A percentile compares a stretch with the other conserved stretches of the same genome.
Evolutionary conservation across 2,329 filamentous ascomycete genomes (phyloP).

Genomic region (Cordyceps cateniannulata): DNA sequence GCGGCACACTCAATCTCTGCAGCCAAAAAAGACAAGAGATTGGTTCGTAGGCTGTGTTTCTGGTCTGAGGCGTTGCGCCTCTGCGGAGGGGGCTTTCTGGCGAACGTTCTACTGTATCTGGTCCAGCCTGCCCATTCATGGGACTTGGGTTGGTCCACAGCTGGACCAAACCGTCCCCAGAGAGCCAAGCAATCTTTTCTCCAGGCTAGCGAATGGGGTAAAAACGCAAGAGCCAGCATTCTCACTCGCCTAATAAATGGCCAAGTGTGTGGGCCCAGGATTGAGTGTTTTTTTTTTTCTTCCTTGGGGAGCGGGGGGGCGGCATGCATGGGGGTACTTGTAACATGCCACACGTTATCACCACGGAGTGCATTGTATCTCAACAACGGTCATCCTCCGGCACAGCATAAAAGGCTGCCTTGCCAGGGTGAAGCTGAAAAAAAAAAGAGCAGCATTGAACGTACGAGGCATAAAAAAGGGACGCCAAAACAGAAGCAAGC

Average conservation of each 20-base stretch:
- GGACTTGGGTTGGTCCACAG: not conserved
- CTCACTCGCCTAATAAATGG: not conserved
- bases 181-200: conserved; percentile 1
- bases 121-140: not conserved
- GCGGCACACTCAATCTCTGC: conserved; percentile 1
- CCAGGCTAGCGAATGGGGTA: not conserved
- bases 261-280: not conserved
- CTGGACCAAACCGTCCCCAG: not conserved
- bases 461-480: not conserved
- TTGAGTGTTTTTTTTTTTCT: not conserved
- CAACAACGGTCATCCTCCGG: not conserved
- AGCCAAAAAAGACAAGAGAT: not conserved
- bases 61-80: not conserved
- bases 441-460: not conserved
- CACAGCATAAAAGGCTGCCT: not conserved
- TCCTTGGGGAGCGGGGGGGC: no score
- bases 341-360: no score
- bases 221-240: not conserved
- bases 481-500: not conserved
- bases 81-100: not conserved
- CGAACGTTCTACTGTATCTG: no score
- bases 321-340: not conserved
- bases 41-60: not conserved
- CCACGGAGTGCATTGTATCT: no score
- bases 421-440: not conserved